These are phyloP conservation scores for Trypanosoma boissoni DNA, from an alignment of 208 protist genomes.

Conservation along the genomic window DNA sequence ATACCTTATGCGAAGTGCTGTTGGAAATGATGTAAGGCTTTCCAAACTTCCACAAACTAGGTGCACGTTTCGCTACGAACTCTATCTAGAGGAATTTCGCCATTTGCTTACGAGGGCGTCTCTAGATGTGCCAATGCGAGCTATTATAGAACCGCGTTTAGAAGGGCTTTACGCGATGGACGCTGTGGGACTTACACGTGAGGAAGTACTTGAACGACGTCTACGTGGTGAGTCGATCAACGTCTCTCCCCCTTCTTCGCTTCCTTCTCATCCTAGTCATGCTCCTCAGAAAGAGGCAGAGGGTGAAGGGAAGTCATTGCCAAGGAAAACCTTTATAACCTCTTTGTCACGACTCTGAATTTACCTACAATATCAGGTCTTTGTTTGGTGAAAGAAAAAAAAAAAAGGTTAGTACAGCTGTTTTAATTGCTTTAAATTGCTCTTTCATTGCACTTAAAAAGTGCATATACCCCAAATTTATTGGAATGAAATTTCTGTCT, in stretches of 20 bases:
- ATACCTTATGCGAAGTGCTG: constrained; percentile 58
- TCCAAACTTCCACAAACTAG: constrained; percentile 96
- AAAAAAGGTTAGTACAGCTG: neutral
- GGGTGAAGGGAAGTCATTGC: too few species aligned
- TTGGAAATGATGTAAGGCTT: constrained; percentile 83
- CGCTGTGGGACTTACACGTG: constrained; percentile 40
- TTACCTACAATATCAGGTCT: too few species aligned
- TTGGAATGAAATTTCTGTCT: too few species aligned
- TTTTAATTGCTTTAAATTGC: constrained; percentile 2
- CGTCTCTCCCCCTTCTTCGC: too few species aligned
- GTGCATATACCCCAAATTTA: too few species aligned
- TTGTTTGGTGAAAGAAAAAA: too few species aligned
- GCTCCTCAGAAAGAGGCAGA: too few species aligned
- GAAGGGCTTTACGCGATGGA: constrained; percentile 62
- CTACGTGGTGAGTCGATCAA: constrained; percentile 1
- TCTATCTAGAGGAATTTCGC: constrained; percentile 81
- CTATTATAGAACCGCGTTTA: constrained; percentile 37
- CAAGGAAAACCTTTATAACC: too few species aligned
- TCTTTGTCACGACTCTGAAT: too few species aligned
- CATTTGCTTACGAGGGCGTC: constrained; percentile 62
- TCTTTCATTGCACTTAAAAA: constrained; percentile 4
- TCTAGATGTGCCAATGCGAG: constrained; percentile 30
- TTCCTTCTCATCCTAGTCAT: too few species aligned
- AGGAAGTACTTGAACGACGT: constrained; percentile 36
- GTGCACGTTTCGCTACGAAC: constrained; percentile 92